These are phyloP conservation scores for Solanum chacoense DNA, from an alignment of 305 asterid species.

Conservation along the genomic window DNA sequence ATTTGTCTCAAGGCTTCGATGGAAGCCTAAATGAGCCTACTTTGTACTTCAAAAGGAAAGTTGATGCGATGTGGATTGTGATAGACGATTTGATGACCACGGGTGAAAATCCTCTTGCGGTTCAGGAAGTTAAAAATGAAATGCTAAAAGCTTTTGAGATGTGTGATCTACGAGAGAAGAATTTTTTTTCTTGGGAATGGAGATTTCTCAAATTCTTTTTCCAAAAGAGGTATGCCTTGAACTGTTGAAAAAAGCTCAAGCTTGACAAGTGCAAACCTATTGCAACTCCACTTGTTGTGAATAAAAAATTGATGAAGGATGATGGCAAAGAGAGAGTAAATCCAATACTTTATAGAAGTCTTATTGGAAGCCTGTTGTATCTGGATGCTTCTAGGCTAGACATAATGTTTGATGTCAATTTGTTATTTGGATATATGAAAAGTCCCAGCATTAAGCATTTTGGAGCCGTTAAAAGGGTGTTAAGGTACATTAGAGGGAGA, in stretches of 20 bases:
- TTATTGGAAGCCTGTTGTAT: not conserved
- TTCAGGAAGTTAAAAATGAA: too few species aligned
- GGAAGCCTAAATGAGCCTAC: too few species aligned
- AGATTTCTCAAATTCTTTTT: not conserved
- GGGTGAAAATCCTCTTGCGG: too few species aligned
- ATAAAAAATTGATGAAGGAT: not conserved
- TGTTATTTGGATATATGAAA: too few species aligned
- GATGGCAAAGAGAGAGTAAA: not conserved
- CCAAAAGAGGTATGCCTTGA: not conserved
- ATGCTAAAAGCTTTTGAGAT: not conserved
- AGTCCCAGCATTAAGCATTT: not conserved
- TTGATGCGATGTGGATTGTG: too few species aligned
- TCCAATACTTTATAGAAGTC: not conserved
- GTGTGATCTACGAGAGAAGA: not conserved
- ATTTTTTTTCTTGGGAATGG: not conserved
- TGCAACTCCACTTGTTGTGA: not conserved
- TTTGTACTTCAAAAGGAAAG: too few species aligned
- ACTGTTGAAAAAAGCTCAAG: not conserved
- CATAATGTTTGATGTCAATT: too few species aligned
- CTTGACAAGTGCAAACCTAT: not conserved
- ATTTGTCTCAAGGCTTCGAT: too few species aligned
- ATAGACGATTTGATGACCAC: too few species aligned
- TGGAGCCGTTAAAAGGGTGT: not conserved
- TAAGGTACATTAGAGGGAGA: not conserved
- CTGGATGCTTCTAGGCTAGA: too few species aligned